Base-by-base conservation (phyloP, 495 filamentous ascomycete species). In the Chaetomidium leptoderma region DNA sequence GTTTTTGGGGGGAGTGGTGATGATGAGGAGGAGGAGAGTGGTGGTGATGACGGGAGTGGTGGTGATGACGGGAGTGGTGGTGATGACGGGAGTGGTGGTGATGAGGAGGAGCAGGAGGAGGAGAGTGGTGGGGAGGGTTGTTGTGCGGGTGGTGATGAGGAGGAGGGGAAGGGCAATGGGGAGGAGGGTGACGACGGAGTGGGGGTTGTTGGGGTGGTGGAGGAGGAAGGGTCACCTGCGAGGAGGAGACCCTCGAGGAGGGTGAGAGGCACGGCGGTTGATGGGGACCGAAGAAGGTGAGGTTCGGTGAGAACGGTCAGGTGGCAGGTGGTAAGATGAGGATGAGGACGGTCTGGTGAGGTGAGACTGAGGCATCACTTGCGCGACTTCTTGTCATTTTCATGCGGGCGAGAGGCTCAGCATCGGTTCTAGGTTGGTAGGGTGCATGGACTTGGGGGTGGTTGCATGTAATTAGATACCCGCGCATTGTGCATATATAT, bases 401-500 rank as follows among this genome's bases (percentile, higher is more conserved):
- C 5, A 13, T 27, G 43, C 10, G 13, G 23, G 23, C 5, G 11
- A 16, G 43, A 33, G 45, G 27, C 8, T 48, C 27, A 48, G 29
- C 45, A 32, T 21, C 5, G 45, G 27, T 32, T 19, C 7, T 2
- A 3, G 29, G 13, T 36, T 36, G 47, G 4, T 9, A 2, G 30
- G n/a, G 8, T 35, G 9, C 27, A 29, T 17, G 5, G 19, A 14
- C 5, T 30, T 29, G n/a, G n/a, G n/a, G n/a, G n/a, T 9, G 44
- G 10, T 30, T 33, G 45, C 29, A 33, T 13, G 45, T n/a, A 19
- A n/a, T n/a, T 13, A 33, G 45, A 48, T 48, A 48, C 45, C 45
- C n/a, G n/a, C 45, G 33, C 27, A 50, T 32, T 50, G 30, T 19
- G 47, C 4, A 35, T 36, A 50, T 35, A 50, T 36, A 50, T 50